phyloP scores from a whole-genome alignment of 768 basidiomycete genomes.

The Pholiota microspora region DNA sequence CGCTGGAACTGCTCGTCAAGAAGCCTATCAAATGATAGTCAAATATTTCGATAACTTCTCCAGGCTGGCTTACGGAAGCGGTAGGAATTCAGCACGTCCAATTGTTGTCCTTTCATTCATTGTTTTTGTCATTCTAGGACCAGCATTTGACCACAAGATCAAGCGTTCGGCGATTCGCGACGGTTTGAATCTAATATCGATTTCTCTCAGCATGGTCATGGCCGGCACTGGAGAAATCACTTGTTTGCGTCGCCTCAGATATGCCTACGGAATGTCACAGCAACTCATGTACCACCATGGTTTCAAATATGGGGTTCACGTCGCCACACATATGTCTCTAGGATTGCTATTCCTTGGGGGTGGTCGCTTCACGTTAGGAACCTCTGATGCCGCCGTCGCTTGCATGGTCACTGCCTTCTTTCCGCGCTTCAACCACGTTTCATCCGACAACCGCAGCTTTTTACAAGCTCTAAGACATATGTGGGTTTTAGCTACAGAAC shows the following conservation, averaged over 20 bases:
- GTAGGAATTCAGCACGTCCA: constrained; percentile 37
- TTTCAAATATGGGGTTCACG: constrained; percentile 86
- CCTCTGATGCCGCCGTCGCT: constrained; percentile 88
- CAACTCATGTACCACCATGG: constrained; percentile 57
- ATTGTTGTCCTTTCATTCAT: constrained; percentile 2
- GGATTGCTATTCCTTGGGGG: constrained; percentile 93
- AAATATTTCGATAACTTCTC: constrained; percentile 80
- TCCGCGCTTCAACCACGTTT: constrained; percentile 77
- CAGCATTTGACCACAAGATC: constrained; percentile 85
- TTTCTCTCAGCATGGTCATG: constrained; percentile 91
- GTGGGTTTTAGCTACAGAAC: constrained; percentile 96
- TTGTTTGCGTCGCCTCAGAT: constrained; percentile 81
- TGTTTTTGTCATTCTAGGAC: constrained; percentile 41
- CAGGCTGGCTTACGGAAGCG: constrained; percentile 61
- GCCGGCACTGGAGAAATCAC: constrained; percentile 95
- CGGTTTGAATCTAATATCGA: constrained; percentile 83
- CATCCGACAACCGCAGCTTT: constrained; percentile 87
- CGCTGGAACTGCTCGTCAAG: constrained; percentile 89
- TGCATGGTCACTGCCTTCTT: constrained; percentile 90
- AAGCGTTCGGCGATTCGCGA: constrained; percentile 85
- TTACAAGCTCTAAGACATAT: constrained; percentile 92
- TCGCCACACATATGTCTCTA: constrained; percentile 86
- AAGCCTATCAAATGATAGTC: constrained; percentile 83
- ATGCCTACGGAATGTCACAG: constrained; percentile 85
- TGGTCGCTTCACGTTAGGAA: constrained; percentile 89